These are phyloP conservation scores for Anthostomella pinea DNA, from an alignment of 2,329 filamentous ascomycete species.

Conservation along the genomic window DNA sequence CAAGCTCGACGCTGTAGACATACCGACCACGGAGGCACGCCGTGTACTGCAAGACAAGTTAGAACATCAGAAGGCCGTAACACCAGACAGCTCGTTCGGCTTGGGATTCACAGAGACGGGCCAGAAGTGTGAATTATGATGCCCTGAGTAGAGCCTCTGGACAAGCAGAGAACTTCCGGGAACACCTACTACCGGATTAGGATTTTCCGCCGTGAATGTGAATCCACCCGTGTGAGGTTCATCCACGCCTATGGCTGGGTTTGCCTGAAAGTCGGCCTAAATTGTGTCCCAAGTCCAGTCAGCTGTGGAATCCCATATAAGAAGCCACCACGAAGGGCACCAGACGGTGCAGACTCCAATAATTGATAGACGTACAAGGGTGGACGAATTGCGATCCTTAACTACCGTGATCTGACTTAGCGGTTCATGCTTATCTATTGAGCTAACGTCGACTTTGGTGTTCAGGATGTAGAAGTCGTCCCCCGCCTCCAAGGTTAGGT, in stretches of 20 bases:
- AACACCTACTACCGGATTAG: conserved; percentile 12
- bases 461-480: conserved; percentile 10
- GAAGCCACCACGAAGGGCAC: no score
- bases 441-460: conserved; percentile 7
- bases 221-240: conserved; percentile 10
- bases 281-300: no score
- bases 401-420: conserved; percentile 12
- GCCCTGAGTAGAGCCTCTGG: no score
- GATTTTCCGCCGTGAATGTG: conserved; percentile 8
- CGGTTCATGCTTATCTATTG: conserved; percentile 10
- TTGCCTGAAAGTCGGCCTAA: conserved; percentile 10
- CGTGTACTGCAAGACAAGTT: conserved; percentile 8
- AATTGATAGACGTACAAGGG: conserved; percentile 7
- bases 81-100: no score
- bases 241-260: conserved; percentile 10
- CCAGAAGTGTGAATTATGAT: no score
- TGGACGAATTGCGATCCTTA: conserved; percentile 8
- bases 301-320: no score
- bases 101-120: not conserved
- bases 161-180: no score
- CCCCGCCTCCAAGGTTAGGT: conserved; percentile 11
- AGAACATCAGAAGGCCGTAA: not conserved
- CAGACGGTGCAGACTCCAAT: not conserved
- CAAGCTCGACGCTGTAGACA: conserved; percentile 9
- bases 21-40: conserved; percentile 12